Evolutionary conservation across 176 grass and related monocot genomes (phyloP), one percentile per base, ranked within the genome.

Genomic region (Thinopyrum elongatum): DNA sequence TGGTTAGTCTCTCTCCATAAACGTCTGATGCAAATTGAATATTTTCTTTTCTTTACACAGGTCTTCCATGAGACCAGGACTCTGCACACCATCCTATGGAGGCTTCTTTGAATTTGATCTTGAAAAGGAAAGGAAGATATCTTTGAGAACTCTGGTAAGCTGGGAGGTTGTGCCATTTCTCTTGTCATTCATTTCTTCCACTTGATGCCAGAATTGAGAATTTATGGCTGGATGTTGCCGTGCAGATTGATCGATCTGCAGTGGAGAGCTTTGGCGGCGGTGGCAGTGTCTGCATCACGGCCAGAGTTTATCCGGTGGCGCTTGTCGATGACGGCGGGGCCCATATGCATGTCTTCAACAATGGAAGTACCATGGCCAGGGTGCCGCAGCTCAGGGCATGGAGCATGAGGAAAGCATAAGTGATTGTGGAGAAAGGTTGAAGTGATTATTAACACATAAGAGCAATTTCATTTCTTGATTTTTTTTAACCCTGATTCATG

Each of bases 111-210:
- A 89, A 14, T 44, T 92, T 25, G 67, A 90, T 62, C 53, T 97
- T 6, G n/a, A 91, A 14, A 88, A 90, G 65, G 86, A 90, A 47
- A 81, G 34, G 10, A 92, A 81, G 14, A 76, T 97, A 73, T 91
- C 88, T 84, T 81, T 94, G 34, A 97, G 88, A 87, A 97, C 88
- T 77, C 71, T 93, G 90, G 92, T 97, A 81, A 77, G 80, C 85
- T 26, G 2, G 22, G 51, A 41, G 5, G 7, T 31, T 23, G 1
- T 47, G 44, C 12, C 44, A 47, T 10, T 8, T 10, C 25, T 44
- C 17, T 25, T 47, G 44, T 15, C 4, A 6, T 78, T 3, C 29
- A 38, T 6, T 12, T 47, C 44, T 11, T 41, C 10, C 39, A 41
- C 44, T 47, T 12, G 9, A 47, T 47, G 7, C 61, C 59, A 35